Evolutionary conservation across 2,329 filamentous ascomycete species (phyloP).

Genomic region (Arachnomyces sp.): DNA sequence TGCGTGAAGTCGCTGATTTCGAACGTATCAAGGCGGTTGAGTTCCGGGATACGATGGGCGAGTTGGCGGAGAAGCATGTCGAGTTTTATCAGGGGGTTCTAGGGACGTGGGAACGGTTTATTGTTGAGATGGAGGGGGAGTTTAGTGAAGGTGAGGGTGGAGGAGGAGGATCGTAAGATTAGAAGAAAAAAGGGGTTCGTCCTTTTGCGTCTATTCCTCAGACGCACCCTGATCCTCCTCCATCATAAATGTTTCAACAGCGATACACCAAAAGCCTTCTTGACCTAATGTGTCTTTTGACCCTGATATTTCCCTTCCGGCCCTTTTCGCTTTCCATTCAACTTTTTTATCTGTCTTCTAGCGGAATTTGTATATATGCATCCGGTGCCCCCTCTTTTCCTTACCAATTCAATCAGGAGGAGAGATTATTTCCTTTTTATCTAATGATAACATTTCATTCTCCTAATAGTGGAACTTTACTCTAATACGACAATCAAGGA

Average conservation of each 20-base stretch:
- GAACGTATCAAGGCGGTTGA: conserved; percentile 93
- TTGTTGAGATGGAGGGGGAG: conserved; percentile 78
- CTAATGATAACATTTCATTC: neutral
- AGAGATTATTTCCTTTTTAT: neutral
- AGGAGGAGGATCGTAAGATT: conserved; percentile 14
- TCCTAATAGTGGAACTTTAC: neutral
- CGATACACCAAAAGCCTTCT: neutral
- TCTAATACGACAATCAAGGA: too few species aligned
- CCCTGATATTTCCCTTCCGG: too few species aligned
- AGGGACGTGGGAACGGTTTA: conserved; percentile 80
- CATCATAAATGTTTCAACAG: too few species aligned
- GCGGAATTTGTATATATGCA: too few species aligned
- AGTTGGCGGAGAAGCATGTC: conserved; percentile 75
- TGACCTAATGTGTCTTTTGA: too few species aligned
- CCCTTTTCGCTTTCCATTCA: too few species aligned
- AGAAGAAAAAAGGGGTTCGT: conserved; percentile 2
- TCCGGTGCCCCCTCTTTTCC: too few species aligned
- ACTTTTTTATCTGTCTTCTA: too few species aligned
- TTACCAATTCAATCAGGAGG: too few species aligned
- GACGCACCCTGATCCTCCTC: too few species aligned
- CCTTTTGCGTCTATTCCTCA: too few species aligned
- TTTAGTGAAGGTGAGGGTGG: conserved; percentile 18
- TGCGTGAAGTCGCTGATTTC: conserved; percentile 87
- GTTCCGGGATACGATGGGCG: conserved; percentile 79
- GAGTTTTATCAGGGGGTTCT: conserved; percentile 75